These are phyloP conservation scores for Rhodamnia rubescens DNA, from an alignment of 345 rosid genomes.

Conservation along the genomic window DNA sequence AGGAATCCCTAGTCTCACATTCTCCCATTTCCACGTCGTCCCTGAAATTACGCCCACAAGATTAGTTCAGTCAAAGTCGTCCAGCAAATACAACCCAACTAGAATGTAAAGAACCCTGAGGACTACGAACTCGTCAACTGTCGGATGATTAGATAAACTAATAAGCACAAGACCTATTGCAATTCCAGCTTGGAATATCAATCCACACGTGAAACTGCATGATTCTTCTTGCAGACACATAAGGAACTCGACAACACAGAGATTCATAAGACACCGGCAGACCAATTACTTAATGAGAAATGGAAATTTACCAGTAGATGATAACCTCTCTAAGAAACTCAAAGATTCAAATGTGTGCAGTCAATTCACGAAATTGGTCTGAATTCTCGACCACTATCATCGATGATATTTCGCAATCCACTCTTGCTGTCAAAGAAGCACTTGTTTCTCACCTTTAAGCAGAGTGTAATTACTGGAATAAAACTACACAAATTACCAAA, in stretches of 20 bases:
- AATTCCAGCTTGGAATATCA: not conserved
- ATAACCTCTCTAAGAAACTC: not conserved
- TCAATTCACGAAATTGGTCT: not conserved
- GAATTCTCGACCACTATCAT: not conserved
- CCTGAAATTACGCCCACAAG: conserved; percentile 20
- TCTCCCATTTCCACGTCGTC: conserved; percentile 73
- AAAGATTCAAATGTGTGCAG: not conserved
- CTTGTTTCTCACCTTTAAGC: not conserved
- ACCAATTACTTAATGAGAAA: not conserved
- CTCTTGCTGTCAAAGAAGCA: not conserved
- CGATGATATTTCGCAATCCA: not conserved
- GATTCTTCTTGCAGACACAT: not conserved
- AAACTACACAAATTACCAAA: not conserved
- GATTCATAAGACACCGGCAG: not conserved
- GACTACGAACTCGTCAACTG: not conserved
- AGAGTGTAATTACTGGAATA: not conserved
- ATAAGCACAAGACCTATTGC: not conserved
- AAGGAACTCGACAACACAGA: not conserved
- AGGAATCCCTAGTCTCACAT: conserved; percentile 68
- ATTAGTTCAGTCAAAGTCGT: not conserved
- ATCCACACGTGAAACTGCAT: not conserved
- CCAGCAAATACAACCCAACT: not conserved
- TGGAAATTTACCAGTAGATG: not conserved
- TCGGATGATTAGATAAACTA: not conserved
- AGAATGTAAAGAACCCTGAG: not conserved